These are phyloP conservation scores for Aspergillus terreus DNA, from an alignment of 2,329 filamentous ascomycete genomes.

Conservation along the genomic window DNA sequence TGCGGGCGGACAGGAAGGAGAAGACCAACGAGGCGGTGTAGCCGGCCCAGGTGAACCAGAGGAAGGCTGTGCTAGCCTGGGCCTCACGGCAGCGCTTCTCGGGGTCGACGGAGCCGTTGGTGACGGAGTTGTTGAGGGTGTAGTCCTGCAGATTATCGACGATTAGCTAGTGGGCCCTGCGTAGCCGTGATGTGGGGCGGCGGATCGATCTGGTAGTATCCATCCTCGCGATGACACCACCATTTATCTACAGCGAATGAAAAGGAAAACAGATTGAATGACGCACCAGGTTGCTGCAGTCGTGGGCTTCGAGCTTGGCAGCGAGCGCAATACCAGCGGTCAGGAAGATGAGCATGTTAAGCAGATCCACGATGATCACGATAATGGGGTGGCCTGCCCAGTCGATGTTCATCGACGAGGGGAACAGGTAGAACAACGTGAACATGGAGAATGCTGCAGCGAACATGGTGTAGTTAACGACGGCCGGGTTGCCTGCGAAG, in stretches of 20 bases:
- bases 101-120: constrained; percentile 36
- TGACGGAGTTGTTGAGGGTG: constrained; percentile 42
- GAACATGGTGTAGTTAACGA: constrained; percentile 55
- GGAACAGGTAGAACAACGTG: constrained; percentile 47
- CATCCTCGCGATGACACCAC: not conserved
- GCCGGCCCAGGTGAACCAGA: constrained; percentile 49
- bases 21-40: constrained; percentile 42
- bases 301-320: constrained; percentile 42
- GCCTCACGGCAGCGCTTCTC: constrained; percentile 48
- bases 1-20: constrained; percentile 35
- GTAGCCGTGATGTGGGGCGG: not conserved
- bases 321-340: constrained; percentile 47
- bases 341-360: constrained; percentile 50
- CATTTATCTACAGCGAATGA: not conserved
- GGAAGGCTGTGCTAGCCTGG: constrained; percentile 49
- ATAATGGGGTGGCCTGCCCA: constrained; percentile 42
- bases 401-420: constrained; percentile 38
- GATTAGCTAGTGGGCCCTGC: constrained; percentile 8
- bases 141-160: constrained; percentile 31
- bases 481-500: constrained; percentile 51
- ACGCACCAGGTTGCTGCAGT: constrained; percentile 44
- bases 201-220: not conserved
- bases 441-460: constrained; percentile 46
- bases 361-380: constrained; percentile 41
- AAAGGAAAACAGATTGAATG: not conserved